Evolutionary conservation across 495 filamentous ascomycete species (phyloP).

Genomic region (Cenococcum geophilum): DNA sequence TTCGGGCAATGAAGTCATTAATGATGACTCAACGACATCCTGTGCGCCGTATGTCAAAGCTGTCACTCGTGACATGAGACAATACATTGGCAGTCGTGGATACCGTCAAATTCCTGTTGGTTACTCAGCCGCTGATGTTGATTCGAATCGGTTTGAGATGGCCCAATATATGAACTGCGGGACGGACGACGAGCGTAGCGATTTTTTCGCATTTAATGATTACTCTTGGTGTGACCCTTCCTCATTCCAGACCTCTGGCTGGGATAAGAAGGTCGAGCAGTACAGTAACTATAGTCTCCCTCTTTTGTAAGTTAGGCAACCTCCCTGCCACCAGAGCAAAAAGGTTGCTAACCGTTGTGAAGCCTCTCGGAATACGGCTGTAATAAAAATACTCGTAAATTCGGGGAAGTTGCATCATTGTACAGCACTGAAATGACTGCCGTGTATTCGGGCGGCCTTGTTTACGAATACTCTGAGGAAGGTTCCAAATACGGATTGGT

Average conservation of each 20-base stretch:
- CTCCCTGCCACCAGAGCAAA: no score
- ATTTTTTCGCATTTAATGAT: conserved; percentile 98
- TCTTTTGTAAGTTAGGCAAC: conserved; percentile 55
- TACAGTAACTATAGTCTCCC: conserved; percentile 87
- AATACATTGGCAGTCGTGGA: conserved; percentile 69
- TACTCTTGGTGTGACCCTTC: conserved; percentile 94
- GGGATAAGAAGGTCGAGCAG: conserved; percentile 86
- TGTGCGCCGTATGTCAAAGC: conserved; percentile 89
- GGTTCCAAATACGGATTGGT: conserved; percentile 72
- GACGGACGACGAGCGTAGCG: conserved; percentile 71
- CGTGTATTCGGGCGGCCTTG: conserved; percentile 92
- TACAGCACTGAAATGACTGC: conserved; percentile 79
- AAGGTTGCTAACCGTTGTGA: conserved; percentile 18
- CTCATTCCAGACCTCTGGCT: conserved; percentile 69
- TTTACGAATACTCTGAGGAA: conserved; percentile 91
- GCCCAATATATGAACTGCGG: conserved; percentile 95
- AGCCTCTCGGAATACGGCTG: conserved; percentile 91
- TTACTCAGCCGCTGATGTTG: conserved; percentile 85
- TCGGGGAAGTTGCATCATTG: conserved; percentile 70
- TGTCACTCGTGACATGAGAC: conserved; percentile 82
- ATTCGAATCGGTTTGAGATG: conserved; percentile 81
- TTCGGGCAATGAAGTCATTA: conserved; percentile 95
- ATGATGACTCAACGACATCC: conserved; percentile 66
- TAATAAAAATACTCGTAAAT: conserved; percentile 70
- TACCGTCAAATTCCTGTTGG: conserved; percentile 82